These are phyloP conservation scores for Crotalaria pallida DNA, from an alignment of 306 rosid genomes.

Conservation along the genomic window DNA sequence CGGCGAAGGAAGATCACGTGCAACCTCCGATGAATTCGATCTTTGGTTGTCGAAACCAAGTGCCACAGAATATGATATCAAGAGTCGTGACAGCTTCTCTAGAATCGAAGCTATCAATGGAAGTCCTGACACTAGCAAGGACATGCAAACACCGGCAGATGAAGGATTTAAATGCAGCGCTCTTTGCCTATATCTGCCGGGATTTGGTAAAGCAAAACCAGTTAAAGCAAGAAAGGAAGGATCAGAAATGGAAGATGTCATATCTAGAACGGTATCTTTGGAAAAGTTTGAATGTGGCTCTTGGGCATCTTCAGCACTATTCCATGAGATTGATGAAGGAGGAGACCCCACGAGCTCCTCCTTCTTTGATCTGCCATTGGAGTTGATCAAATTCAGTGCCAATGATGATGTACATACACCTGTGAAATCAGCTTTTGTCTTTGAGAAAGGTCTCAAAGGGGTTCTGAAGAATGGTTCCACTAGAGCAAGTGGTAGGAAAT, in stretches of 20 bases:
- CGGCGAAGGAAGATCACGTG: constrained; percentile 34
- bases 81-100: constrained; percentile 10
- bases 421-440: constrained; percentile 49
- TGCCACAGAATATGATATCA: background rate
- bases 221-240: constrained; percentile 39
- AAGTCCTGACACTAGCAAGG: background rate
- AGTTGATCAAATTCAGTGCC: constrained; percentile 40
- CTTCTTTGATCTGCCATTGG: constrained; percentile 72
- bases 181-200: constrained; percentile 58
- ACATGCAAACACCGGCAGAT: constrained; percentile 3
- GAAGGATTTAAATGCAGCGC: constrained; percentile 61
- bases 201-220: constrained; percentile 51
- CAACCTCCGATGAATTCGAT: constrained; percentile 52
- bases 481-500: constrained; percentile 36
- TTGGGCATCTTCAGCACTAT: constrained; percentile 58
- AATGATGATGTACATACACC: constrained; percentile 59
- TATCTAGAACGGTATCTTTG: constrained; percentile 60
- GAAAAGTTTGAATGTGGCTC: constrained; percentile 85
- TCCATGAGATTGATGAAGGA: constrained; percentile 36
- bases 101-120: constrained; percentile 11
- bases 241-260: constrained; percentile 19
- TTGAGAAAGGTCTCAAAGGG: constrained; percentile 46
- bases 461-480: constrained; percentile 41
- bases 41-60: constrained; percentile 40
- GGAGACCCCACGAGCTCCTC: constrained; percentile 38